These are phyloP conservation scores for Pseudoneurospora amorphoporcata DNA, from an alignment of 495 filamentous ascomycete genomes.

Conservation along the genomic window DNA sequence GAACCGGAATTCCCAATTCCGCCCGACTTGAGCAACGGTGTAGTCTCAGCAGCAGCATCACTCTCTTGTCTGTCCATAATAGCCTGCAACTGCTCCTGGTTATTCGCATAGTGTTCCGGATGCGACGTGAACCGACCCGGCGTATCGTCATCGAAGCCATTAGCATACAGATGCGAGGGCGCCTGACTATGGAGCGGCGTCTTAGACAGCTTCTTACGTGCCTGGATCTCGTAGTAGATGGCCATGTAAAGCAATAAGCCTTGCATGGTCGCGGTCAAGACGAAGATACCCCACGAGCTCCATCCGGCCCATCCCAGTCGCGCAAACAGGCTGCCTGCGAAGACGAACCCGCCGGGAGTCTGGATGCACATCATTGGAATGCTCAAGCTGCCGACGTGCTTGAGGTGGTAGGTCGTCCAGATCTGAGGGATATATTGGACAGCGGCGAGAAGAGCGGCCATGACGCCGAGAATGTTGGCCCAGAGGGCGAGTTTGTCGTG, in stretches of 20 bases:
- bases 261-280: conserved; percentile 79
- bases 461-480: conserved; percentile 75
- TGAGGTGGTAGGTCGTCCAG: conserved; percentile 73
- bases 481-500: conserved; percentile 55
- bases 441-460: conserved; percentile 65
- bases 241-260: conserved; percentile 72
- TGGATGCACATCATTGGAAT: conserved; percentile 99
- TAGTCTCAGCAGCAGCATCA: conserved; percentile 30
- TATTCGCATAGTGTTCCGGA: conserved; percentile 28
- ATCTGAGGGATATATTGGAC: conserved; percentile 95
- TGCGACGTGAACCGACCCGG: conserved; percentile 31
- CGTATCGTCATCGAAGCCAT: conserved; percentile 21
- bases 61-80: conserved; percentile 32
- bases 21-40: conserved; percentile 31
- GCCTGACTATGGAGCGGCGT: conserved; percentile 6
- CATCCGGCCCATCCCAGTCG: conserved; percentile 75
- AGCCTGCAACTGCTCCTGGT: conserved; percentile 29
- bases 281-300: conserved; percentile 88
- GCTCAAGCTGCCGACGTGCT: conserved; percentile 77
- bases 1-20: conserved; percentile 22
- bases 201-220: conserved; percentile 6
- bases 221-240: conserved; percentile 57
- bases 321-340: conserved; percentile 72
- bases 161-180: conserved; percentile 16
- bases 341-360: conserved; percentile 82